These are phyloP conservation scores for Phialophora chinensis DNA, from an alignment of 2,329 filamentous ascomycete genomes.

Conservation along the genomic window DNA sequence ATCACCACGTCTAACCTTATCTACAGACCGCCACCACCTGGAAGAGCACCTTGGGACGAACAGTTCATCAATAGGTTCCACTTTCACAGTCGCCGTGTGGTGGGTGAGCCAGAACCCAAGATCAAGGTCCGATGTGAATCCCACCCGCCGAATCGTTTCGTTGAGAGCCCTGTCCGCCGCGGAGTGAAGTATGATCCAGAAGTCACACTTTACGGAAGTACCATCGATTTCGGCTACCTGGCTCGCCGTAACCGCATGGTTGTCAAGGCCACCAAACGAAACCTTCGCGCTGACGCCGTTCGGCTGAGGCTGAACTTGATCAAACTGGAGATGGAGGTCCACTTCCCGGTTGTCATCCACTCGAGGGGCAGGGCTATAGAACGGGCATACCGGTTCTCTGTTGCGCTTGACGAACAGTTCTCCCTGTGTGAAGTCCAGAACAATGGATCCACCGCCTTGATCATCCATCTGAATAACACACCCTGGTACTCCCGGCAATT, in stretches of 20 bases:
- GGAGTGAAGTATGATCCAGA: conserved; percentile 34
- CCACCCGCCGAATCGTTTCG: not conserved
- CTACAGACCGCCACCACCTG: conserved; percentile 47
- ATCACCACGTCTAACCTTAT: conserved; percentile 40
- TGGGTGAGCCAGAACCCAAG: conserved; percentile 11
- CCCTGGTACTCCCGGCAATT: conserved; percentile 39
- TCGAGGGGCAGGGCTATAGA: conserved; percentile 27
- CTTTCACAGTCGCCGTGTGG: conserved; percentile 17
- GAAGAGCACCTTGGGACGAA: conserved; percentile 40
- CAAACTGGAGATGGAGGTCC: conserved; percentile 49
- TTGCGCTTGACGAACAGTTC: conserved; percentile 39
- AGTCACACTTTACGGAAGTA: conserved; percentile 26
- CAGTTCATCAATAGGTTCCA: conserved; percentile 20
- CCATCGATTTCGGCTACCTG: conserved; percentile 38
- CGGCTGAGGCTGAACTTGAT: conserved; percentile 51
- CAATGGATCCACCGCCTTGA: conserved; percentile 19
- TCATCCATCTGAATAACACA: conserved; percentile 36
- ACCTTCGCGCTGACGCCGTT: conserved; percentile 40
- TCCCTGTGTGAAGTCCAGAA: conserved; percentile 25
- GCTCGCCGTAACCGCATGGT: conserved; percentile 27
- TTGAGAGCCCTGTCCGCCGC: conserved; percentile 32
- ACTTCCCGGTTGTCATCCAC: conserved; percentile 46
- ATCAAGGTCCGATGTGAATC: conserved; percentile 23
- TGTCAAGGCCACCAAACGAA: conserved; percentile 26
- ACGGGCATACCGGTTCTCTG: conserved; percentile 37